Percentiles rank a stretch among this genome's conserved stretches.
Evolutionary conservation across 371 early-diverging fungal species (phyloP).

Genomic region (Mortierella sp.): DNA sequence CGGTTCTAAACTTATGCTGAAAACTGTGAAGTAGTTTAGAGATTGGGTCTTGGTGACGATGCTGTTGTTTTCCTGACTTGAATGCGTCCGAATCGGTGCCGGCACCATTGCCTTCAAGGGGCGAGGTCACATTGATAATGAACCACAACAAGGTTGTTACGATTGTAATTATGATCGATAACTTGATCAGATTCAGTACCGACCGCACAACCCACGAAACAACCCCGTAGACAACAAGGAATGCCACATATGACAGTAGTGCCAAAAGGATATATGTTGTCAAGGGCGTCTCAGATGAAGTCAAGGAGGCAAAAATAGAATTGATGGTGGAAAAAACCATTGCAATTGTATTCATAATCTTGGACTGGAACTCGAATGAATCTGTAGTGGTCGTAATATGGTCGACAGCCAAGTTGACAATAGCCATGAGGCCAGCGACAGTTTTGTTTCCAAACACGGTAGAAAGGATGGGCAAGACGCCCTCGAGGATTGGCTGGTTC

Average conservation of each 20-base stretch:
- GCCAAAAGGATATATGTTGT: slow-evolving; percentile 44
- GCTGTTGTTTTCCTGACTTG: slow-evolving; percentile 7
- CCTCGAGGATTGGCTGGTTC: slow-evolving; percentile 40
- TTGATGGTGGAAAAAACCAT: slow-evolving; percentile 29
- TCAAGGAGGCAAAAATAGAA: slow-evolving; percentile 32
- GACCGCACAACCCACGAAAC: slow-evolving; percentile 46
- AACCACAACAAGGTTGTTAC: slow-evolving; percentile 41
- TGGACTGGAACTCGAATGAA: slow-evolving; percentile 20
- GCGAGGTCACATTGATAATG: slow-evolving; percentile 35
- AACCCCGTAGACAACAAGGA: slow-evolving; percentile 40
- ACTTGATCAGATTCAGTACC: slow-evolving; percentile 45
- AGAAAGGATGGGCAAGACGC: slow-evolving; percentile 38
- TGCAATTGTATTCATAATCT: slow-evolving; percentile 21
- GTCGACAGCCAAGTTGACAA: slow-evolving; percentile 37
- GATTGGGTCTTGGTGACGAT: slow-evolving; percentile 41
- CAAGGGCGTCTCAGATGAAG: slow-evolving; percentile 35
- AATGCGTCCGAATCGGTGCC: slow-evolving; percentile 11
- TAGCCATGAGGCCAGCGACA: slow-evolving; percentile 39
- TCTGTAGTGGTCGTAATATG: slow-evolving; percentile 19
- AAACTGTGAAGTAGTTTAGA: slow-evolving; percentile 16
- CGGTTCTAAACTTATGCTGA: slow-evolving; percentile 42
- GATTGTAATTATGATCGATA: slow-evolving; percentile 40
- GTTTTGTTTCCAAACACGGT: slow-evolving; percentile 41
- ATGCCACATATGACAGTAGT: slow-evolving; percentile 36
- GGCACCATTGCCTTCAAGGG: not conserved